phyloP scores from a whole-genome alignment of 345 rosid genomes.

The Tarenaya hassleriana region DNA sequence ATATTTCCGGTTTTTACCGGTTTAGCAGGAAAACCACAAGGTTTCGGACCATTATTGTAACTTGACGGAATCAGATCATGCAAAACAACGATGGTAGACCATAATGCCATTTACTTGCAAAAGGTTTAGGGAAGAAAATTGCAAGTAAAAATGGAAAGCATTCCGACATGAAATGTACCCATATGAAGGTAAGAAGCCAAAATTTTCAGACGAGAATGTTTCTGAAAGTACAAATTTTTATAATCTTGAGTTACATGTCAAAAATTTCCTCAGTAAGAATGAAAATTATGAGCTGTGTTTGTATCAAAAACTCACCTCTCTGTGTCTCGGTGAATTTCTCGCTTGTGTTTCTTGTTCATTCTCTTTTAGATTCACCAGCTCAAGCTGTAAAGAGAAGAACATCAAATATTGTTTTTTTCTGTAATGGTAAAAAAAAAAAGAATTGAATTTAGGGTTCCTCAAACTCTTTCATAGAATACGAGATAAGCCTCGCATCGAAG shows the following conservation, averaged over 20 bases:
- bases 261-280: neutral
- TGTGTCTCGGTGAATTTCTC: neutral
- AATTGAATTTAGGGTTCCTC: neutral
- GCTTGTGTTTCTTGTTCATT: no score
- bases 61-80: neutral
- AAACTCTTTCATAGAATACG: slow-evolving; percentile 51
- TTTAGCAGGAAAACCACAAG: no score
- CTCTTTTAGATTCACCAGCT: neutral
- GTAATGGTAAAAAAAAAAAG: neutral
- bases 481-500: slow-evolving; percentile 69
- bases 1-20: neutral
- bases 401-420: neutral
- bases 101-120: no score
- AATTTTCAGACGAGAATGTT: neutral
- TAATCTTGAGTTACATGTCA: neutral
- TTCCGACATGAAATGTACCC: no score
- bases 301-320: neutral
- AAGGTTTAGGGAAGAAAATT: no score
- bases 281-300: neutral
- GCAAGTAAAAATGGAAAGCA: no score
- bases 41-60: neutral
- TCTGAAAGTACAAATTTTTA: neutral
- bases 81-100: no score
- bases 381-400: neutral
- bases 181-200: neutral